These are phyloP conservation scores for Circinella umbellata DNA, from an alignment of 371 early-diverging fungal species.

Conservation along the genomic window DNA sequence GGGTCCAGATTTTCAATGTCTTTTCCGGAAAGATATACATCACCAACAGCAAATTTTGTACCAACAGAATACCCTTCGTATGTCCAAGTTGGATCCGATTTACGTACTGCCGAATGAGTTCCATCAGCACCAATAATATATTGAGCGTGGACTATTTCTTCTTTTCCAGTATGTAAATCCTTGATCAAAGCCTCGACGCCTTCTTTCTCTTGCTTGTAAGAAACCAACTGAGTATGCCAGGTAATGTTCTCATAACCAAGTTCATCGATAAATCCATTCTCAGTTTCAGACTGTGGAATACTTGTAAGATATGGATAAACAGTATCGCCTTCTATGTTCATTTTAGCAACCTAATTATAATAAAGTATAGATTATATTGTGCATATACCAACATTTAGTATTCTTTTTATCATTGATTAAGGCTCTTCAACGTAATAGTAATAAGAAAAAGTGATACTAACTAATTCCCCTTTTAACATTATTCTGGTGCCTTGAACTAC, in stretches of 20 bases:
- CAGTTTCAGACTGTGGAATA: conserved; percentile 36
- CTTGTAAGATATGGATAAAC: neutral
- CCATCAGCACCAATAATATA: conserved; percentile 52
- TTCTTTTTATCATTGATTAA: no score
- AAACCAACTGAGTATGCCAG: conserved; percentile 34
- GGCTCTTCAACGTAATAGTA: no score
- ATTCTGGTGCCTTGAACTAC: no score
- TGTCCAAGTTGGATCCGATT: conserved; percentile 28
- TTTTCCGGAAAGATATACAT: conserved; percentile 22
- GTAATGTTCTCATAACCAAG: conserved; percentile 19
- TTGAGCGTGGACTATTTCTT: conserved; percentile 14
- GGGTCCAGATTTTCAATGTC: neutral
- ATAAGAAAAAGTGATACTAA: no score
- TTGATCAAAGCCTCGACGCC: conserved; percentile 22
- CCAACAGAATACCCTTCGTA: conserved; percentile 37
- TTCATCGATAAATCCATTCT: conserved; percentile 18
- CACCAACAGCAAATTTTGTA: conserved; percentile 35
- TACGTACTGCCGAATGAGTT: conserved; percentile 38
- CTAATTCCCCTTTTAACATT: no score
- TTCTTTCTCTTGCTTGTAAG: conserved; percentile 36
- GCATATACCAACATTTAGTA: no score
- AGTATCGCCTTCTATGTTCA: no score
- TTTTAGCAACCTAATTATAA: no score
- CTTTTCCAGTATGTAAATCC: neutral
- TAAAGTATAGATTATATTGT: no score